Base-by-base conservation (phyloP, 495 filamentous ascomycete species). In the Aspergillus leporis region DNA sequence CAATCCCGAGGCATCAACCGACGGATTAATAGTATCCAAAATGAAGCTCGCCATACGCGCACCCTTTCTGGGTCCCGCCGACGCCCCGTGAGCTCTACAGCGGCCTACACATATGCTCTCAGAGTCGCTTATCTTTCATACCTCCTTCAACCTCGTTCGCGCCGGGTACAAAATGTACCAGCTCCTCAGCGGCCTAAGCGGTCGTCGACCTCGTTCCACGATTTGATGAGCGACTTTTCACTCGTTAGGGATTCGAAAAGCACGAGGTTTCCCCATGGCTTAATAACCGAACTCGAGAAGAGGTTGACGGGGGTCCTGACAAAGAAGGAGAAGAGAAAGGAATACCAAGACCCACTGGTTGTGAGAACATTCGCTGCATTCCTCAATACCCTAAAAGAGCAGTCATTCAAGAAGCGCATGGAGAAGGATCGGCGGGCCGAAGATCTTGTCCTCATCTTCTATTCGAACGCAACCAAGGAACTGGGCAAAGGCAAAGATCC, bases 401-500 rank as follows among this genome's bases (percentile, higher is more conserved):
- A 85, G 45, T 81, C 82, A 28, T 91, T 89, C 64, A 84, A 85
- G 55, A 89, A 87, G 67, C 79, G 81, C 52, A 89, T 97, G 80
- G 92, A 97, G 64, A 96, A 97, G 74, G 94, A 97, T 69, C 84
- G 95, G 53, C 86, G 92, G 66, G 87, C 96, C 21, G 95, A 99
- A 72, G 92, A 96, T 64, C 74, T 93, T 31, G 82, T 93, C 36
- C 79, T 93, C 40, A 98, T 87, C 65, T 98, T 87, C 77, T 97
- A 86, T 81, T 97, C 84, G 61, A 93, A 87, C 77, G 95, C 88
- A 61, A 92, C 90, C 32, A 97, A 96, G 74, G 93, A 96, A 50
- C 78, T 97, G 59, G 70, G 78, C 51, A 92, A 92, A 59, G 90
- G 91, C 47, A 93, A 91, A 70, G 74, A 84, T 5, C 80, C 85